Conservation (phyloP, 2,329 filamentous ascomycete genomes). For the Alternaria infectoria region DNA sequence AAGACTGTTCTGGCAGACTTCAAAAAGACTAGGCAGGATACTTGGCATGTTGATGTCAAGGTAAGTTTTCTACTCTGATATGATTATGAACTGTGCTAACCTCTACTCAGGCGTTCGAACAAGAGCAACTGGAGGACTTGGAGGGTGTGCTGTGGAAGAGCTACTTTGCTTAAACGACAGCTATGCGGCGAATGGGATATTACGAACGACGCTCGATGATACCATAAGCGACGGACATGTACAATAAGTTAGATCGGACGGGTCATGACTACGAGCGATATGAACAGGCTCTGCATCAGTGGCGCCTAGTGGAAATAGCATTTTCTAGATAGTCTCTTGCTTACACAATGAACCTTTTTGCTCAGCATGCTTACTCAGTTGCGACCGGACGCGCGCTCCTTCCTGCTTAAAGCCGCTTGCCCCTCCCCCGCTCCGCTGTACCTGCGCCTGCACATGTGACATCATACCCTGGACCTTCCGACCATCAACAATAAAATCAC, state of each 20-base stretch:
- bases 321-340: conserved; percentile 9
- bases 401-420: conserved; percentile 12
- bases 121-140: conserved; percentile 91
- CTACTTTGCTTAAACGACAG: conserved; percentile 77
- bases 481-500: not conserved
- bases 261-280: conserved; percentile 1
- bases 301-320: conserved; percentile 1
- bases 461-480: not conserved
- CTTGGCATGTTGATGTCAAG: conserved; percentile 97
- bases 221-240: conserved; percentile 4
- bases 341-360: not conserved
- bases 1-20: conserved; percentile 95
- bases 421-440: conserved; percentile 27
- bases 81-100: not conserved
- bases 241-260: conserved; percentile 7
- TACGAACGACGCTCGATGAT: not conserved
- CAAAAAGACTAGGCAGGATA: conserved; percentile 99
- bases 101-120: conserved; percentile 71
- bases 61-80: conserved; percentile 59
- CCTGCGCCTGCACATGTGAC: conserved; percentile 1
- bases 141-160: conserved; percentile 99
- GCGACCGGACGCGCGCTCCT: not conserved
- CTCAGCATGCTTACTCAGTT: conserved; percentile 16
- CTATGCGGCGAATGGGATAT: not conserved
- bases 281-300: conserved; percentile 5